These are phyloP conservation scores for Gigaspora rosea DNA, from an alignment of 192 early-diverging fungal genomes.

Conservation along the genomic window DNA sequence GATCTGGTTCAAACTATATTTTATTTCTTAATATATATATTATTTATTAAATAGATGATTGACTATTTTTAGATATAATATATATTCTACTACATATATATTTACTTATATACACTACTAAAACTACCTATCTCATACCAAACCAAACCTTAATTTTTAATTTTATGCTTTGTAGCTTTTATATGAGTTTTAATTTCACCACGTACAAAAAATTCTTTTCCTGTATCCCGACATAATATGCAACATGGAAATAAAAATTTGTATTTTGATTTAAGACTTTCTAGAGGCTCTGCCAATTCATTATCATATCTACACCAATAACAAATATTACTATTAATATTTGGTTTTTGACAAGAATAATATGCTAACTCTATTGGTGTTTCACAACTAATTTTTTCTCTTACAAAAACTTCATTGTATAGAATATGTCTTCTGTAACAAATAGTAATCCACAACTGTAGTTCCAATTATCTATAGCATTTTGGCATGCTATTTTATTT, in stretches of 20 bases:
- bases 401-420: constrained; percentile 5
- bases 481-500: background rate
- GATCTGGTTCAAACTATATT: too few relatives aligned
- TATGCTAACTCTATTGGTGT: background rate
- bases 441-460: background rate
- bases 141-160: background rate
- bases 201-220: constrained; percentile 1
- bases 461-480: background rate
- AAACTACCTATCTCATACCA: too few relatives aligned
- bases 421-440: background rate
- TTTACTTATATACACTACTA: too few relatives aligned
- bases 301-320: background rate
- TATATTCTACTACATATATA: too few relatives aligned
- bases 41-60: too few relatives aligned
- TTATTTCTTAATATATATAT: too few relatives aligned
- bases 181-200: background rate
- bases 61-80: too few relatives aligned
- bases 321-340: background rate
- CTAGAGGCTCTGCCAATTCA: background rate
- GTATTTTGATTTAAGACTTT: background rate
- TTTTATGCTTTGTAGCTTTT: background rate
- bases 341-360: background rate
- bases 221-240: background rate
- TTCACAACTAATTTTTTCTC: background rate
- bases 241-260: background rate